Percentiles rank a stretch among this genome's conserved stretches.
Evolutionary conservation across 1,284 basidiomycete species (phyloP).

Genomic region (Cutaneotrichosporon cutaneum): DNA sequence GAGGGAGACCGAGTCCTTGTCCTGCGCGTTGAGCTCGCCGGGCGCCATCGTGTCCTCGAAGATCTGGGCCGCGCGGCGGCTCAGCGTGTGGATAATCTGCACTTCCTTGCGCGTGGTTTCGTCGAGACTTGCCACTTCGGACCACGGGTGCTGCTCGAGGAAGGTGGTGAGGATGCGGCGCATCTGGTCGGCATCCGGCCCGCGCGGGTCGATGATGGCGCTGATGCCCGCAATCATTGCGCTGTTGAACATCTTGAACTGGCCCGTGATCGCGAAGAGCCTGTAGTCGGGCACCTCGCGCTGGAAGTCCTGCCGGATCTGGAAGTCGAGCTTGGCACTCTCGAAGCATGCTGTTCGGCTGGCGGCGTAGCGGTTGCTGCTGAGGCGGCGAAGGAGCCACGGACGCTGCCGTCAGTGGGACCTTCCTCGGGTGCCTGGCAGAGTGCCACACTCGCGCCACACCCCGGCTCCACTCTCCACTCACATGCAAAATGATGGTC

Average conservation of each 20-base stretch:
- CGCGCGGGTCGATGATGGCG: constrained; percentile 52
- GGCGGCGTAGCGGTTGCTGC: constrained; percentile 45
- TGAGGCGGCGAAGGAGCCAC: constrained; percentile 47
- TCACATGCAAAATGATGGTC: constrained; percentile 51
- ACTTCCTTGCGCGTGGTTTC: constrained; percentile 53
- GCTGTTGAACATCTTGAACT: constrained; percentile 52
- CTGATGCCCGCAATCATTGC: constrained; percentile 54
- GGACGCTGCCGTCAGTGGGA: constrained; percentile 37
- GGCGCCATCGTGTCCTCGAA: constrained; percentile 48
- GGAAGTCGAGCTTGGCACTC: constrained; percentile 50
- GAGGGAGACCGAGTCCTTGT: constrained; percentile 47
- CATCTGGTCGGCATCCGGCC: constrained; percentile 48
- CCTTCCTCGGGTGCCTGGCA: background rate
- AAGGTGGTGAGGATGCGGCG: constrained; percentile 50
- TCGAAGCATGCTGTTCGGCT: constrained; percentile 51
- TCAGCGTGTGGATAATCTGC: constrained; percentile 52
- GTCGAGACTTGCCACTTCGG: constrained; percentile 42
- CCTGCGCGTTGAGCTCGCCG: constrained; percentile 42
- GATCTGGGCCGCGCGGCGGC: constrained; percentile 47
- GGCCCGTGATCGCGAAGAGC: constrained; percentile 37
- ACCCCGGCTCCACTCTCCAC: constrained; percentile 9
- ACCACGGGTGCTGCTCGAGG: constrained; percentile 49
- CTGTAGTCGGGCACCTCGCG: constrained; percentile 42
- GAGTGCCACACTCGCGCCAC: background rate
- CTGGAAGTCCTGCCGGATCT: constrained; percentile 47